Conservation (phyloP, 371 early-diverging fungal genomes). For the Apophysomyces ossiformis region DNA sequence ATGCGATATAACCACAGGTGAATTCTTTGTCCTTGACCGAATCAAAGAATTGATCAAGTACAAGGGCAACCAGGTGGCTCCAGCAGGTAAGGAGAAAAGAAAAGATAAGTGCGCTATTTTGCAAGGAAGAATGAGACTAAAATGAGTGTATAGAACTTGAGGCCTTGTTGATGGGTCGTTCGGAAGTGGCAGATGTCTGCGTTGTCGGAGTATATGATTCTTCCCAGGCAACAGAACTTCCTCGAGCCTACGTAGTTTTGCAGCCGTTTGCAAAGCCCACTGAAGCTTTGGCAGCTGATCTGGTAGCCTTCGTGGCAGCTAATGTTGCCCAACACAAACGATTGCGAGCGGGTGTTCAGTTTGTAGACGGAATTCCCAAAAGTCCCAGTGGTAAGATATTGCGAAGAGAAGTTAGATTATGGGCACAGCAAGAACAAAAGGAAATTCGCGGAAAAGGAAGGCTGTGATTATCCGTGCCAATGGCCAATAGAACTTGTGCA, state of each 20-base stretch:
- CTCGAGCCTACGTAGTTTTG: slow-evolving; percentile 76
- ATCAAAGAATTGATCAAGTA: slow-evolving; percentile 80
- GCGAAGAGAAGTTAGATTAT: slow-evolving; percentile 52
- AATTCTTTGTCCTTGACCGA: slow-evolving; percentile 74
- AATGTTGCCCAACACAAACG: slow-evolving; percentile 78
- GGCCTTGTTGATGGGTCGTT: slow-evolving; percentile 69
- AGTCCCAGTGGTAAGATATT: slow-evolving; percentile 85
- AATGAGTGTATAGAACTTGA: slow-evolving; percentile 66
- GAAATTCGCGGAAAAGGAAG: slow-evolving; percentile 7
- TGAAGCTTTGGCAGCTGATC: slow-evolving; percentile 28
- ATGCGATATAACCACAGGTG: slow-evolving; percentile 53
- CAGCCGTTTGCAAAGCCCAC: slow-evolving; percentile 28
- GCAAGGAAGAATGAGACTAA: too few relatives aligned
- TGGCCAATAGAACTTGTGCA: neutral
- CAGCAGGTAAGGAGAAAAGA: slow-evolving; percentile 39
- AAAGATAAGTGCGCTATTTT: neutral
- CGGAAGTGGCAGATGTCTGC: slow-evolving; percentile 74
- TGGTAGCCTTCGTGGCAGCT: slow-evolving; percentile 54
- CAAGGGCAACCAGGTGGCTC: slow-evolving; percentile 82
- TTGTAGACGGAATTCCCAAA: slow-evolving; percentile 76
- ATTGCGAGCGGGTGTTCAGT: slow-evolving; percentile 80
- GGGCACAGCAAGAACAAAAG: slow-evolving; percentile 41
- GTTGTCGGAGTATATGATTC: slow-evolving; percentile 66
- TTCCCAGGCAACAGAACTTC: slow-evolving; percentile 74
- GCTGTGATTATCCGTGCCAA: neutral